phyloP scores from a whole-genome alignment of 768 basidiomycete genomes.

The Amanita fuliginea region DNA sequence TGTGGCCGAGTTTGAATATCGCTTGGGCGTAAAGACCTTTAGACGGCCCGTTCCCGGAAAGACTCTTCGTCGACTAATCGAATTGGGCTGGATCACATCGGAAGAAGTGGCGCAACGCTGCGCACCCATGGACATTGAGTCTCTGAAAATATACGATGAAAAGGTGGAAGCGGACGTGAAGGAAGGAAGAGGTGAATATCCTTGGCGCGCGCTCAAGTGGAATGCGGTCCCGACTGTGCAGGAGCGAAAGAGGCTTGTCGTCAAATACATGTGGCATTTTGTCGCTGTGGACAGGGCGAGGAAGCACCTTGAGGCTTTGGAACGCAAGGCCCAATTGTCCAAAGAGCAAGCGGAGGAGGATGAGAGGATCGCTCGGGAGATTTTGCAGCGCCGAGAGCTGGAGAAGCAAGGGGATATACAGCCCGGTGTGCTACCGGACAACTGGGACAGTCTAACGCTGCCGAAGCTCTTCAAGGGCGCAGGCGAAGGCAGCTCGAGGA shows the following conservation, averaged over 20 bases:
- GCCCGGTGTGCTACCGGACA: neutral
- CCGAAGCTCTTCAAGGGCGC: neutral
- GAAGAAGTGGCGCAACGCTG: constrained; percentile 21
- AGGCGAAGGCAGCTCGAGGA: neutral
- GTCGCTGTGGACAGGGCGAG: constrained; percentile 1
- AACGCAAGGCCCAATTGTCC: neutral
- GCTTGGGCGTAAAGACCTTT: constrained; percentile 19
- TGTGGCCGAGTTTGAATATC: constrained; percentile 29
- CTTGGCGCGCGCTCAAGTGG: constrained; percentile 2
- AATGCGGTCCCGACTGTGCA: constrained; percentile 5
- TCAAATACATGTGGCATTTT: constrained; percentile 6
- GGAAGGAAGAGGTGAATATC: constrained; percentile 6
- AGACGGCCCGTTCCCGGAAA: constrained; percentile 24
- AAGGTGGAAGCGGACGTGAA: constrained; percentile 2
- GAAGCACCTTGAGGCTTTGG: neutral
- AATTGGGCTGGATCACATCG: constrained; percentile 26
- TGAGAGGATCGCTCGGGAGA: neutral
- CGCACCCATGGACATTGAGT: constrained; percentile 22
- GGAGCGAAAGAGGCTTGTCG: neutral
- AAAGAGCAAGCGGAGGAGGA: constrained; percentile 4
- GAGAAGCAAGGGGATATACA: neutral
- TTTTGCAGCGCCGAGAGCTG: neutral
- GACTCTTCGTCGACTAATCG: constrained; percentile 24
- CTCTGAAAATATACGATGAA: constrained; percentile 18
- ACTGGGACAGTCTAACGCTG: constrained; percentile 1